These are phyloP conservation scores for Phytopythium mirpurense DNA, from an alignment of 352 stramenopile genomes.

Conservation along the genomic window DNA sequence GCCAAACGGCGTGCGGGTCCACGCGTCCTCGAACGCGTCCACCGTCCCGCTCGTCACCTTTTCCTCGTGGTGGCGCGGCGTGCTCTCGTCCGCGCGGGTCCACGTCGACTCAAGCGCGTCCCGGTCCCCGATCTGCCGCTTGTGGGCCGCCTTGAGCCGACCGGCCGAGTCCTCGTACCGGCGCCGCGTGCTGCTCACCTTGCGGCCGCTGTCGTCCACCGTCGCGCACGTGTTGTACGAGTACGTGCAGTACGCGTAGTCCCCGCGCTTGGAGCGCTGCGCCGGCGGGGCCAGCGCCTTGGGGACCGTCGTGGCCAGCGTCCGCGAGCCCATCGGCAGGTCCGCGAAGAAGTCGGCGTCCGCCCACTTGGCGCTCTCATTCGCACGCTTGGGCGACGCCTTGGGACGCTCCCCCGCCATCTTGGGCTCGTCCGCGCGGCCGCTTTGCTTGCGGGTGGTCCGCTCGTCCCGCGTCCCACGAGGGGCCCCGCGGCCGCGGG, in stretches of 20 bases:
- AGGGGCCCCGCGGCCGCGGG: background rate
- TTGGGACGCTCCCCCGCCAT: background rate
- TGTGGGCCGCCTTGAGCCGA: slow-evolving; percentile 57
- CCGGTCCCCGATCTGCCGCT: slow-evolving; percentile 34
- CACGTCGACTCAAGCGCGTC: slow-evolving; percentile 46
- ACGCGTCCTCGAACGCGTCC: slow-evolving; percentile 43
- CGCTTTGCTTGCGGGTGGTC: background rate
- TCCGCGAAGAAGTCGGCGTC: slow-evolving; percentile 43
- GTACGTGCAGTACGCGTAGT: slow-evolving; percentile 51
- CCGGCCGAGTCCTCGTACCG: slow-evolving; percentile 63
- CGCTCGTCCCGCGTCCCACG: background rate
- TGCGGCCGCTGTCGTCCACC: slow-evolving; percentile 34
- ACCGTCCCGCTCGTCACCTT: slow-evolving; percentile 30
- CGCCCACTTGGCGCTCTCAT: slow-evolving; percentile 15
- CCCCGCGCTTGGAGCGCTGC: slow-evolving; percentile 33
- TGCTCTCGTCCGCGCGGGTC: slow-evolving; percentile 29
- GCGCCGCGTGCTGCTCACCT: slow-evolving; percentile 50
- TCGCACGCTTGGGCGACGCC: slow-evolving; percentile 7
- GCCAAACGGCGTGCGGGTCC: slow-evolving; percentile 53
- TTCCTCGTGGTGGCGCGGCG: slow-evolving; percentile 34
- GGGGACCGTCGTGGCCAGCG: slow-evolving; percentile 43
- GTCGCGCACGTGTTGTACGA: slow-evolving; percentile 61
- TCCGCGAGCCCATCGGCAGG: slow-evolving; percentile 34
- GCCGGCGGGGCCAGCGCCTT: slow-evolving; percentile 20
- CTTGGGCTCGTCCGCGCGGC: background rate